Evolutionary conservation across 2,329 filamentous ascomycete species (phyloP).

Genomic region (Trichoderma sp.): DNA sequence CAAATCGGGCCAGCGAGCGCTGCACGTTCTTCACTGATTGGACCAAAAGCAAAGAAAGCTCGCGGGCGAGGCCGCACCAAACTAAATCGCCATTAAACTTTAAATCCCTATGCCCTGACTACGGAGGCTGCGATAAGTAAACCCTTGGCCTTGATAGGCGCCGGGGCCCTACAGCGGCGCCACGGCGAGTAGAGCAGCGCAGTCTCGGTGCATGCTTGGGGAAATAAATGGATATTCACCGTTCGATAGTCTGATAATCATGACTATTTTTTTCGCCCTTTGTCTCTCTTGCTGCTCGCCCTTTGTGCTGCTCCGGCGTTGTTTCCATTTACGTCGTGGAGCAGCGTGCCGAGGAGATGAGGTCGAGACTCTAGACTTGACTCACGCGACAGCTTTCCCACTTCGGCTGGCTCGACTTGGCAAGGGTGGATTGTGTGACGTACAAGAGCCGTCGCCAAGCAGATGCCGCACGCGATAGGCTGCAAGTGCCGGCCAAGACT

Average conservation of each 20-base stretch:
- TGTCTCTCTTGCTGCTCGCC: not conserved
- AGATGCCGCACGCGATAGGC: slow-evolving; percentile 1
- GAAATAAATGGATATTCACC: slow-evolving; percentile 16
- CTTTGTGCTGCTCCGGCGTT: not conserved
- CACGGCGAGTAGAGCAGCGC: not conserved
- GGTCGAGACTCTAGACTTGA: slow-evolving; percentile 19
- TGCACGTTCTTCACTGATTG: slow-evolving; percentile 22
- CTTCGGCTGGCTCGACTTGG: slow-evolving; percentile 20
- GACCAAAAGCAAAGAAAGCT: not conserved
- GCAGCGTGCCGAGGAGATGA: not conserved
- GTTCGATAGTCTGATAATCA: not conserved
- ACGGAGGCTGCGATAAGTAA: not conserved
- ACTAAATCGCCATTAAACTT: slow-evolving; percentile 15
- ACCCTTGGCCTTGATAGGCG: not conserved
- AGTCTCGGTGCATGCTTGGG: slow-evolving; percentile 14
- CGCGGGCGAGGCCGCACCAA: slow-evolving; percentile 17
- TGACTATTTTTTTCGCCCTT: not conserved
- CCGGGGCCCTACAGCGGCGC: not conserved
- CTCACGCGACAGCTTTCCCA: slow-evolving; percentile 33
- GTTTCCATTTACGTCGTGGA: slow-evolving; percentile 11
- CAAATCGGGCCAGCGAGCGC: slow-evolving; percentile 3
- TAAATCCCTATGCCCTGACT: not conserved
- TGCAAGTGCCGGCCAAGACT: slow-evolving; percentile 14
- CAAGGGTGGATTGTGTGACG: slow-evolving; percentile 18
- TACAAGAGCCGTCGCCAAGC: slow-evolving; percentile 21